Conservation (phyloP, 768 basidiomycete genomes). For the Lentinula raphanica region DNA sequence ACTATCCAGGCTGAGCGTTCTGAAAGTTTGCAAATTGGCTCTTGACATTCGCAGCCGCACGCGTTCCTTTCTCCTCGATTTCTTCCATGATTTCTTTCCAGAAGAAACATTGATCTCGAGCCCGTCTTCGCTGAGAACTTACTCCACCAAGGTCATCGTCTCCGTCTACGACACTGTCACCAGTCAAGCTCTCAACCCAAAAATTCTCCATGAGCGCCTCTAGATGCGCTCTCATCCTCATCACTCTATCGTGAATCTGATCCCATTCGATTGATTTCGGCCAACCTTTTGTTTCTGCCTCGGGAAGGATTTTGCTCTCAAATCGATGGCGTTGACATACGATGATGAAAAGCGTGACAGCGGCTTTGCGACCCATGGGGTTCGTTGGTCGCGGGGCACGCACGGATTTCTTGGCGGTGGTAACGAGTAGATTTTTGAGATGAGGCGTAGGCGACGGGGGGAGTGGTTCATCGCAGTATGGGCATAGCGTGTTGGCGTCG, state of each 20-base stretch:
- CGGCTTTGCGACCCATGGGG: slow-evolving; percentile 53
- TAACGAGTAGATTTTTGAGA: slow-evolving; percentile 47
- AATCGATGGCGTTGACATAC: slow-evolving; percentile 79
- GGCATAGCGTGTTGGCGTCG: slow-evolving; percentile 70
- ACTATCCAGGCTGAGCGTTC: slow-evolving; percentile 89
- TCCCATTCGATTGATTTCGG: slow-evolving; percentile 68
- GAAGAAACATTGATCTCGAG: slow-evolving; percentile 33
- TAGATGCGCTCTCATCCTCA: slow-evolving; percentile 42
- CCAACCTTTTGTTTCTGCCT: slow-evolving; percentile 70
- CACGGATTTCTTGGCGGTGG: slow-evolving; percentile 47
- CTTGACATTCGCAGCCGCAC: slow-evolving; percentile 59
- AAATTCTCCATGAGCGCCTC: slow-evolving; percentile 48
- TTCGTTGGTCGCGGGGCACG: slow-evolving; percentile 66
- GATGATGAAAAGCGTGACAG: slow-evolving; percentile 53
- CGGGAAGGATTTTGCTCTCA: slow-evolving; percentile 67
- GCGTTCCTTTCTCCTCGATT: slow-evolving; percentile 59
- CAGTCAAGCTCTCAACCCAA: slow-evolving; percentile 12
- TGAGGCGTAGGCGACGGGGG: slow-evolving; percentile 58
- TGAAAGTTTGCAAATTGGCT: slow-evolving; percentile 79
- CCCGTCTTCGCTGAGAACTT: slow-evolving; percentile 8
- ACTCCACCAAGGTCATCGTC: slow-evolving; percentile 18
- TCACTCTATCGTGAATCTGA: slow-evolving; percentile 47
- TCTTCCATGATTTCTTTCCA: slow-evolving; percentile 65
- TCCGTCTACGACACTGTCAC: slow-evolving; percentile 17
- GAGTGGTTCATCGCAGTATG: slow-evolving; percentile 72